Evolutionary conservation across 768 basidiomycete species (phyloP), one percentile per base, ranked within the genome.

Genomic region (Ephemerocybe angulata): DNA sequence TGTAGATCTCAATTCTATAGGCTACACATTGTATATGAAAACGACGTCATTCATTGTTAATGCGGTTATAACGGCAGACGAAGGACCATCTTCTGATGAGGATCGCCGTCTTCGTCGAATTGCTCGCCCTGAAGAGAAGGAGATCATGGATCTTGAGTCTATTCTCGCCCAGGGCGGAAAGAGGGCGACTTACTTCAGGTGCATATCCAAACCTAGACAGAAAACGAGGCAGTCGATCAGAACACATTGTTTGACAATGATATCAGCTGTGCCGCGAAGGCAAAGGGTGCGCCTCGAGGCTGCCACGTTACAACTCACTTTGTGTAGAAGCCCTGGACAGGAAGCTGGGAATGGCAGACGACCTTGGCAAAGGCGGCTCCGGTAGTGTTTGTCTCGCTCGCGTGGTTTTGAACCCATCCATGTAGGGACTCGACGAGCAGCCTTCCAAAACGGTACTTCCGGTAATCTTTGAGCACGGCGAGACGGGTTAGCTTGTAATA

Each of bases 91-190:
- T 83, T 85, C 67, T 92, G 90, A 79, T 93, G 90, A 55, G 88
- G 90, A 64, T 82, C 90, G 29, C 90, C 90, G 54, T 88, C 91
- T 72, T 86, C 88, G 69, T 88, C 87, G 72, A 88, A 90, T 67
- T 83, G 80, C 24, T 78, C 77, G 58, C 86, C 87, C 85, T 90
- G 68, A 53, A 25, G 27, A 30, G 38, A 61, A 62, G 56, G 42
- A 49, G 58, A 58, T 65, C 57, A 54, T 58, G 65, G 62, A 67
- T 67, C 65, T 63, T 58, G 49, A 53, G 35, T 60, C 55, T 59
- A 62, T 47, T 54, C 60, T 58, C 41, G 52, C 59, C 50, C 29
- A 52, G 54, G 42, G 42, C 21, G 49, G 49, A 28, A 53, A 55
- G 54, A 31, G 65, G 65, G 54, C 60, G 60, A 54, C 78, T 68